Percentiles rank a stretch among this genome's conserved stretches.
Evolutionary conservation across 2,329 filamentous ascomycete genomes (phyloP).

Genomic region (Alternaria arbusti): DNA sequence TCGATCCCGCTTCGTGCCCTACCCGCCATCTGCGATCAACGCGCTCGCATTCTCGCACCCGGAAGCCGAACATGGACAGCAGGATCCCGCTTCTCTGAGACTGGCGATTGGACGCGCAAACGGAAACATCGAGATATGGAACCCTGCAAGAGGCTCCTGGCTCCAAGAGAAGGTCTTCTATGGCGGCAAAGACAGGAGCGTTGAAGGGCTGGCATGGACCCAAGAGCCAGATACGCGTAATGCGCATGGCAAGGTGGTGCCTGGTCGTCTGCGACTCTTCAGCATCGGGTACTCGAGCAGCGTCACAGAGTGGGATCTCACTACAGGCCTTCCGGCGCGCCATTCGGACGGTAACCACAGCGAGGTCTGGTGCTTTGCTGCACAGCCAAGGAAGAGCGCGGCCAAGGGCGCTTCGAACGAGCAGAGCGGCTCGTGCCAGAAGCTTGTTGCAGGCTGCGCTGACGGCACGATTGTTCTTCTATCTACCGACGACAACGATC

Average conservation of each 20-base stretch:
- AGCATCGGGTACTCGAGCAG: slow-evolving; percentile 93
- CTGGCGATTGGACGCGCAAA: slow-evolving; percentile 91
- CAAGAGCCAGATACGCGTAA: slow-evolving; percentile 79
- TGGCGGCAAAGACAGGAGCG: slow-evolving; percentile 82
- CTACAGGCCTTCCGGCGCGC: slow-evolving; percentile 75
- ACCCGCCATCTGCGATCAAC: slow-evolving; percentile 90
- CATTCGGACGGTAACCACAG: slow-evolving; percentile 92
- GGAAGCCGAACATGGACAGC: slow-evolving; percentile 46
- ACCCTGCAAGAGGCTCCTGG: slow-evolving; percentile 82
- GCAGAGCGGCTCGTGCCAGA: slow-evolving; percentile 50
- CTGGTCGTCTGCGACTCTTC: slow-evolving; percentile 84
- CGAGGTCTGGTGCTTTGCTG: slow-evolving; percentile 95
- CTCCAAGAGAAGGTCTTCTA: slow-evolving; percentile 86
- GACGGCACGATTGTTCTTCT: slow-evolving; percentile 89
- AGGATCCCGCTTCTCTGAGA: slow-evolving; percentile 67
- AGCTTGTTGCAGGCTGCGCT: slow-evolving; percentile 86
- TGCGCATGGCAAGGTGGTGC: slow-evolving; percentile 62
- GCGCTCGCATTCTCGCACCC: slow-evolving; percentile 88
- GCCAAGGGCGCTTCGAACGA: slow-evolving; percentile 23
- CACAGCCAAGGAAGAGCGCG: slow-evolving; percentile 68
- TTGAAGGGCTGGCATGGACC: slow-evolving; percentile 91
- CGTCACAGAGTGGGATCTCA: slow-evolving; percentile 94
- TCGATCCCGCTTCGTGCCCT: slow-evolving; percentile 94
- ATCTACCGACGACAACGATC: slow-evolving; percentile 81
- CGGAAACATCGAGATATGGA: slow-evolving; percentile 98